phyloP scores from a whole-genome alignment of 306 rosid species.

The Trifolium fragiferum region DNA sequence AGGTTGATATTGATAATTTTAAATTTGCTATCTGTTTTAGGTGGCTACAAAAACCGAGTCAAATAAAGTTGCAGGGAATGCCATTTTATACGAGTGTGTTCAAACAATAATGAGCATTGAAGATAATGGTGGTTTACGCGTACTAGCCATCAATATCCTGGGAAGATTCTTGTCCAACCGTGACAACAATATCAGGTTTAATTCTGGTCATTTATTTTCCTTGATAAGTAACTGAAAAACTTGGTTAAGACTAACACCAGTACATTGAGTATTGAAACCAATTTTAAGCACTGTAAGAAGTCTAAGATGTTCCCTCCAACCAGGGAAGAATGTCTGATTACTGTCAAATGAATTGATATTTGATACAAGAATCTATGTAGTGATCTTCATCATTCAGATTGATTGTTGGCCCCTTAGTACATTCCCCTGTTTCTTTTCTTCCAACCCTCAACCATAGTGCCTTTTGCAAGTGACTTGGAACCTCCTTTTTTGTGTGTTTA shows the following conservation, averaged over 20 bases:
- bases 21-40: slow-evolving; percentile 53
- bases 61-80: slow-evolving; percentile 96
- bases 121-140: slow-evolving; percentile 96
- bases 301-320: slow-evolving; percentile 35
- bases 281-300: slow-evolving; percentile 13
- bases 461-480: slow-evolving; percentile 15
- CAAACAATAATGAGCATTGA: slow-evolving; percentile 98
- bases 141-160: slow-evolving; percentile 92
- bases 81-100: slow-evolving; percentile 93
- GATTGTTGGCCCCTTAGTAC: slow-evolving; percentile 22
- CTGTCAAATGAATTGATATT: slow-evolving; percentile 26
- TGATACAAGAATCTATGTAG: slow-evolving; percentile 24
- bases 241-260: slow-evolving; percentile 11
- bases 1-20: slow-evolving; percentile 32
- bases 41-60: slow-evolving; percentile 99
- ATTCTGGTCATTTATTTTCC: slow-evolving; percentile 37
- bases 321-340: slow-evolving; percentile 24
- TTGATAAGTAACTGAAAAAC: slow-evolving; percentile 12
- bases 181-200: slow-evolving; percentile 96
- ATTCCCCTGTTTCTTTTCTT: slow-evolving; percentile 4
- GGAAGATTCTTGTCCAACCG: slow-evolving; percentile 98
- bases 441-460: slow-evolving; percentile 11
- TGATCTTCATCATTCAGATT: slow-evolving; percentile 25
- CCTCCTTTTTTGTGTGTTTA: not conserved
- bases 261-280: slow-evolving; percentile 26